phyloP scores from a whole-genome alignment of 371 early-diverging fungal genomes.

The Mucor lusitanicus region DNA sequence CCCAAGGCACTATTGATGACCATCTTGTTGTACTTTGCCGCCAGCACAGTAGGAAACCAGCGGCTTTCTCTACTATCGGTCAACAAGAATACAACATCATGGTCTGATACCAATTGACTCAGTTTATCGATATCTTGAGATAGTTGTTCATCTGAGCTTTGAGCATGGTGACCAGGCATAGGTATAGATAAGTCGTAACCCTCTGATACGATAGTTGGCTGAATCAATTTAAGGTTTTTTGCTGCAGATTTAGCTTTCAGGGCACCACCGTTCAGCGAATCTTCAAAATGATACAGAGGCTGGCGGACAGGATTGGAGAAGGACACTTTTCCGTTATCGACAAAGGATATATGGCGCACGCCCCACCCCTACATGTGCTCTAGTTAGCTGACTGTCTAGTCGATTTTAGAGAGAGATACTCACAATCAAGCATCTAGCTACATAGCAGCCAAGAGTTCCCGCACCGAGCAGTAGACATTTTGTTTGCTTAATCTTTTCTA shows the following conservation, averaged over 20 bases:
- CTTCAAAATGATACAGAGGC: constrained; percentile 88
- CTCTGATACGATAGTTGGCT: constrained; percentile 77
- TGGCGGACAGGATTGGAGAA: constrained; percentile 96
- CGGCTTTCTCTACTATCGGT: constrained; percentile 96
- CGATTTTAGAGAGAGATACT: constrained; percentile 2
- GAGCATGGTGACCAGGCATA: constrained; percentile 82
- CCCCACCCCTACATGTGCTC: constrained; percentile 82
- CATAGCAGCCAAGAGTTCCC: constrained; percentile 96
- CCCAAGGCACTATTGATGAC: constrained; percentile 95
- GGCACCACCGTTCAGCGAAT: constrained; percentile 81
- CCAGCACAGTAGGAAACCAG: constrained; percentile 93
- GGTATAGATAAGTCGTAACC: constrained; percentile 82
- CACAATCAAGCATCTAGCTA: constrained; percentile 79
- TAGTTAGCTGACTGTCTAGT: not conserved
- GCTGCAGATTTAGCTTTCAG: constrained; percentile 90
- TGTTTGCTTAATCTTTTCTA: constrained; percentile 75
- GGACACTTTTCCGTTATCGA: constrained; percentile 90
- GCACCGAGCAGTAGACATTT: constrained; percentile 90
- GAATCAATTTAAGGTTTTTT: constrained; percentile 66
- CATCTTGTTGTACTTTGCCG: constrained; percentile 61
- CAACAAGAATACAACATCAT: constrained; percentile 88
- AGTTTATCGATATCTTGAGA: constrained; percentile 59
- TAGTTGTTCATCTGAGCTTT: constrained; percentile 45
- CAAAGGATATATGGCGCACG: constrained; percentile 89
- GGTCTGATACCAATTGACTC: constrained; percentile 61